Evolutionary conservation across 148 eudicot species (phyloP).

Genomic region (Chenopodium quinoa): DNA sequence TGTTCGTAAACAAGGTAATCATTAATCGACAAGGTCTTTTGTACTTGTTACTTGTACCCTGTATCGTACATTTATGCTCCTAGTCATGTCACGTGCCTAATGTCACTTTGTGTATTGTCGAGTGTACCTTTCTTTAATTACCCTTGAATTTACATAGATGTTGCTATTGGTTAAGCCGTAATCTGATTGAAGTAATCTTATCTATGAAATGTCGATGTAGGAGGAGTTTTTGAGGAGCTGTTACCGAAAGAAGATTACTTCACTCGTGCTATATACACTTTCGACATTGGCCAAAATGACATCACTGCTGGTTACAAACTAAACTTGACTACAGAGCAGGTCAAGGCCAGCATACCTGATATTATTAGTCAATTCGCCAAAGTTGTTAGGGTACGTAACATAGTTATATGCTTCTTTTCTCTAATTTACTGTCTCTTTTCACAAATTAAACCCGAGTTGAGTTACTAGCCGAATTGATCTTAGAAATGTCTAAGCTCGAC

Average conservation of each 20-base stretch:
- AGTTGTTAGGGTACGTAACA: slow-evolving; percentile 32
- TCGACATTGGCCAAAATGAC: slow-evolving; percentile 55
- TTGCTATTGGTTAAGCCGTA: background rate
- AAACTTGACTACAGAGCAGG: slow-evolving; percentile 31
- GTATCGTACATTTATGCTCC: no score
- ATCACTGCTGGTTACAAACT: slow-evolving; percentile 36
- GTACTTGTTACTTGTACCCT: no score
- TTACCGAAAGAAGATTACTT: slow-evolving; percentile 41
- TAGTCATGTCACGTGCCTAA: no score
- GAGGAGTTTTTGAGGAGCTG: slow-evolving; percentile 31
- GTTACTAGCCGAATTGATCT: no score
- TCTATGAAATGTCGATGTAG: slow-evolving; percentile 8
- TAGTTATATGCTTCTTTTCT: background rate
- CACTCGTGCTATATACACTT: slow-evolving; percentile 35
- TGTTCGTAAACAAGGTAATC: slow-evolving; percentile 31
- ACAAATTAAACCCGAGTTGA: no score
- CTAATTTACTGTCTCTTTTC: no score
- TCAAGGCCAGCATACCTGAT: slow-evolving; percentile 41
- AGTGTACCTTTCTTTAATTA: background rate
- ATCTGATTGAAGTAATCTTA: background rate
- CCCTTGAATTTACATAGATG: no score
- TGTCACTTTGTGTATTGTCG: background rate
- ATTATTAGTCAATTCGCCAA: slow-evolving; percentile 30
- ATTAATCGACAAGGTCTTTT: background rate
- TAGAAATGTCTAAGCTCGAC: no score